Evolutionary conservation across 371 early-diverging fungal genomes (phyloP), one percentile per base, ranked within the genome.

Genomic region (Entomophthora muscae): DNA sequence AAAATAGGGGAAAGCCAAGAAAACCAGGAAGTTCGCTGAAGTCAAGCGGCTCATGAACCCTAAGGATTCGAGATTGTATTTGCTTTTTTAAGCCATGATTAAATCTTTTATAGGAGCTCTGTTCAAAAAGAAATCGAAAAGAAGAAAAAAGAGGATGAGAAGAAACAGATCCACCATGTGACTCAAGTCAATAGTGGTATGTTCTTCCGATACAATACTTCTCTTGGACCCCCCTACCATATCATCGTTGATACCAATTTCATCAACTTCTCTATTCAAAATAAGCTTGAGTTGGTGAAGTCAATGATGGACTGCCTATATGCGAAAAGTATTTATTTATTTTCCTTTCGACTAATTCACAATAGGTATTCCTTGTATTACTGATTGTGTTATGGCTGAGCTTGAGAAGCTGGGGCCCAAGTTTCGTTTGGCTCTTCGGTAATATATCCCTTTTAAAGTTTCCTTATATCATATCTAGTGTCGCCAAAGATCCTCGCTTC

Each of bases 311-410:
- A 96, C 71, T 98, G 98, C 71, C 78, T 99, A 24, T 93, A 89
- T 71, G 98, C 98, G 51, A 95, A 97, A 73, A 90, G 92, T 81
- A 73, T 61, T 53, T 12, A 23, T 59, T 42, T 23, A 23, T 32
- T 17, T 24, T 21, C 51, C 42, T 33, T 70, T 63, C 65, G 73
- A 72, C 73, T 63, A 26, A 17, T 33, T 1, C 10, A 23, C 0
- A n/a, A 61, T 69, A 74, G 78, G 80, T 63, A 89, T 97, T 63
- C 94, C 98, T 52, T 96, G 92, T 73, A 89, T 99, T 42, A 97
- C 99, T 0, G 99, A 99, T 67, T 99, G 99, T 79, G 99, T 99
- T 27, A 80, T 99, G 78, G 99, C 93, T 13, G 99, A 99, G 78
- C 79, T 99, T 79, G 99, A 99, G 71, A 99, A 98, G 68, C 76